phyloP scores from a whole-genome alignment of 2,329 filamentous ascomycete genomes.

The Diplocarpon mali region DNA sequence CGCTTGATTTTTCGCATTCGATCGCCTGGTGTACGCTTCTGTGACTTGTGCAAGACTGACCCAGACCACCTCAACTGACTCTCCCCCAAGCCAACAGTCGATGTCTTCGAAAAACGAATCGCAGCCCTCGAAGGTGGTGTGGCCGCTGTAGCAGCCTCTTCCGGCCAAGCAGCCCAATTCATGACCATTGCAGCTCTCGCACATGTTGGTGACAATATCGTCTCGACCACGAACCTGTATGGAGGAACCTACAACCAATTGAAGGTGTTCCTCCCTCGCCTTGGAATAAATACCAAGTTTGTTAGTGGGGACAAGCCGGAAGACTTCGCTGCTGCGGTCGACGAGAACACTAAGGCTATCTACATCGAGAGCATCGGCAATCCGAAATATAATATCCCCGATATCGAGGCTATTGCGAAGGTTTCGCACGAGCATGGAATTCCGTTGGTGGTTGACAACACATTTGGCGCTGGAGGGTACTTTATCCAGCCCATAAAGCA shows the following conservation, averaged over 20 bases:
- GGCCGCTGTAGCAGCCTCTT: constrained; percentile 73
- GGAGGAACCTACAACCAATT: constrained; percentile 96
- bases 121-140: constrained; percentile 91
- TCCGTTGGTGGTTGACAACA: constrained; percentile 66
- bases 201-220: constrained; percentile 81
- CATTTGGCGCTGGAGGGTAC: constrained; percentile 87
- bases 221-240: constrained; percentile 83
- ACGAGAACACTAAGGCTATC: constrained; percentile 86
- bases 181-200: constrained; percentile 80
- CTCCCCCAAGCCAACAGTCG: constrained; percentile 66
- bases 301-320: constrained; percentile 68
- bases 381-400: constrained; percentile 84
- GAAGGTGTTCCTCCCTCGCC: constrained; percentile 78
- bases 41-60: too few species aligned
- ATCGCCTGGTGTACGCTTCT: too few species aligned
- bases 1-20: too few species aligned
- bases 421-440: constrained; percentile 58
- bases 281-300: constrained; percentile 84
- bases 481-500: constrained; percentile 79
- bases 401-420: constrained; percentile 77
- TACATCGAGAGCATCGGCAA: constrained; percentile 87
- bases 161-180: constrained; percentile 86
- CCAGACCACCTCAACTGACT: neutral
- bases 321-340: constrained; percentile 72
- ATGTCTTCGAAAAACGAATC: constrained; percentile 92